phyloP scores from a whole-genome alignment of 805 yeast genomes.

The Komagataella kurtzmanii region DNA sequence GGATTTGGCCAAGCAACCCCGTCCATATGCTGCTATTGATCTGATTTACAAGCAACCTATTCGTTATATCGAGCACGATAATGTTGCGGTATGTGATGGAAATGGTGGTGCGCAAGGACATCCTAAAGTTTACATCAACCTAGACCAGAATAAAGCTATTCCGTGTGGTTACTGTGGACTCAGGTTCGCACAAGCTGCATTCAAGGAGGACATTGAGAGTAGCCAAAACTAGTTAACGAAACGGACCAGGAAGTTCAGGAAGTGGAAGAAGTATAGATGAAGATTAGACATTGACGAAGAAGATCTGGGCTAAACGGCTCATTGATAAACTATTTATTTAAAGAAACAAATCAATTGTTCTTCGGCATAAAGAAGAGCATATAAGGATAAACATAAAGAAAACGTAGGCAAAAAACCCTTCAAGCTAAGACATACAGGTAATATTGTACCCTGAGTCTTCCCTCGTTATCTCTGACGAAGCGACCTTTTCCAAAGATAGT shows the following conservation, averaged over 20 bases:
- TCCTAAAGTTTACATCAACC: constrained; percentile 70
- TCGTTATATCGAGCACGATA: constrained; percentile 37
- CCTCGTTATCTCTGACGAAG: constrained; percentile 33
- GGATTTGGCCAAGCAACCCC: constrained; percentile 58
- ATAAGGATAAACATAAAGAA: background rate
- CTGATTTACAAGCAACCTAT: constrained; percentile 66
- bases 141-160: constrained; percentile 61
- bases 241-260: background rate
- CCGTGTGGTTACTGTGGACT: constrained; percentile 77
- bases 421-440: constrained; percentile 24
- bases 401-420: background rate
- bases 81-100: constrained; percentile 76
- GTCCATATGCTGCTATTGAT: constrained; percentile 75
- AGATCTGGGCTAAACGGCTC: background rate
- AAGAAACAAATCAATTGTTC: background rate
- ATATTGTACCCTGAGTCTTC: constrained; percentile 40
- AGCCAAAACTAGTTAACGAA: background rate
- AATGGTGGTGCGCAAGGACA: constrained; percentile 66
- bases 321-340: background rate
- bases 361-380: background rate
- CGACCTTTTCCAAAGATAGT: constrained; percentile 47
- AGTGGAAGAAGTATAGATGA: background rate
- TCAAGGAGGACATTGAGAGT: constrained; percentile 23
- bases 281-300: background rate
- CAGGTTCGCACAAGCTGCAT: constrained; percentile 45